A percentile compares a stretch with the other conserved stretches of the same genome.
phyloP scores from a whole-genome alignment of 768 basidiomycete species.

The Russula vinacea region DNA sequence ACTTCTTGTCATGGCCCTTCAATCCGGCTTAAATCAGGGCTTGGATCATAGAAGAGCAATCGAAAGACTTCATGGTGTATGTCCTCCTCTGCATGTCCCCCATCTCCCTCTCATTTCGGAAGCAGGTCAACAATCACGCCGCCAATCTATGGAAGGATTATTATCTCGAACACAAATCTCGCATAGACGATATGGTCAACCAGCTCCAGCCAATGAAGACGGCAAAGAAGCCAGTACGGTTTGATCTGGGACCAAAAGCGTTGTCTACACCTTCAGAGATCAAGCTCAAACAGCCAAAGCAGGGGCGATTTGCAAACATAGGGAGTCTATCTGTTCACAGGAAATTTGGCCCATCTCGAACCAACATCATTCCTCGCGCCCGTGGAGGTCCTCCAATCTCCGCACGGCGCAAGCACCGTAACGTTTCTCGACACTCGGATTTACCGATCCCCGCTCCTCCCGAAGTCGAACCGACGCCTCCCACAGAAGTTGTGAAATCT shows the following conservation, averaged over 20 bases:
- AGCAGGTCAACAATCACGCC: constrained; percentile 45
- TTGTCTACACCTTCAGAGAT: constrained; percentile 2
- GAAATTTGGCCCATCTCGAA: constrained; percentile 4
- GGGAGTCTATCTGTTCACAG: neutral
- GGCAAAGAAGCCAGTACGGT: constrained; percentile 38
- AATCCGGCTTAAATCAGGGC: constrained; percentile 40
- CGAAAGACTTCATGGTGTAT: constrained; percentile 64
- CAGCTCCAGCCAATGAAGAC: constrained; percentile 33
- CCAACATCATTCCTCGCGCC: neutral
- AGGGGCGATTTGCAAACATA: neutral
- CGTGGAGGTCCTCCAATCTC: neutral
- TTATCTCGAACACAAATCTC: constrained; percentile 65
- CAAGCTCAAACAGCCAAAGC: neutral
- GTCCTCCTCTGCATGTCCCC: constrained; percentile 31
- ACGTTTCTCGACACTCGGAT: constrained; percentile 33
- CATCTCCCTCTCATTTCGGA: constrained; percentile 9
- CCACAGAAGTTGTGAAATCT: constrained; percentile 44
- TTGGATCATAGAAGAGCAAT: constrained; percentile 61
- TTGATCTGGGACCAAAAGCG: constrained; percentile 3
- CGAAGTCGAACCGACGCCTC: constrained; percentile 67
- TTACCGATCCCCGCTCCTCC: constrained; percentile 60
- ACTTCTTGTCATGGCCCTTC: constrained; percentile 50
- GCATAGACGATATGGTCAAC: constrained; percentile 46
- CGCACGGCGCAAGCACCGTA: neutral
- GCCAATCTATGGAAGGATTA: constrained; percentile 78